A percentile compares a stretch with the other conserved stretches of the same genome.
Evolutionary conservation across 2,329 filamentous ascomycete genomes (phyloP).

Genomic region (Phaeosphaeriaceae sp.): DNA sequence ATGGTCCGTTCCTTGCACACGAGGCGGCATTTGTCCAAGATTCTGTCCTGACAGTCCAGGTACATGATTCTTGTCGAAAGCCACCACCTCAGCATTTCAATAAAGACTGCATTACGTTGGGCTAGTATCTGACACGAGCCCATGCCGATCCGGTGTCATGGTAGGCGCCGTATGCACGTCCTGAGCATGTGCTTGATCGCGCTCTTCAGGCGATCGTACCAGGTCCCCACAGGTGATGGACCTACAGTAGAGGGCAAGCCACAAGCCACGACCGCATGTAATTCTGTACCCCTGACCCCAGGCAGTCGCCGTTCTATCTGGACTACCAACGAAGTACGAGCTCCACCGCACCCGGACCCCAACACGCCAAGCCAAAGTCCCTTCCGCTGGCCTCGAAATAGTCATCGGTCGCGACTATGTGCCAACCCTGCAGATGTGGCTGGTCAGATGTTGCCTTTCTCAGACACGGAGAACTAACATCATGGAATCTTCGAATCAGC

Average conservation of each 20-base stretch:
- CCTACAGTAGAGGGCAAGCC: neutral
- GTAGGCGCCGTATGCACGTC: neutral
- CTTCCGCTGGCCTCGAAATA: slow-evolving; percentile 3
- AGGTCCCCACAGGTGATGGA: neutral
- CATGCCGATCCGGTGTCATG: neutral
- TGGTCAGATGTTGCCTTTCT: neutral
- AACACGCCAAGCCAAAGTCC: neutral
- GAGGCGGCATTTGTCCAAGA: neutral
- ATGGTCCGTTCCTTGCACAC: neutral
- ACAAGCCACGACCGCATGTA: neutral
- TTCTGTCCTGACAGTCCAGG: neutral
- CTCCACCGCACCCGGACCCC: neutral
- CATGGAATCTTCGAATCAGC: neutral
- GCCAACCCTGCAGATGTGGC: neutral
- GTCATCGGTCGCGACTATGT: neutral
- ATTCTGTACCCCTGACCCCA: neutral
- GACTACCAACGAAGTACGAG: neutral
- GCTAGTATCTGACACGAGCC: neutral
- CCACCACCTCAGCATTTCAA: neutral
- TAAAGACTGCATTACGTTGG: neutral
- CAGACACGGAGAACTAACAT: neutral
- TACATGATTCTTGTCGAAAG: neutral
- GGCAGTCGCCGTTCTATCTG: neutral
- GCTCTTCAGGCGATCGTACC: neutral
- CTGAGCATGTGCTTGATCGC: neutral